Base-by-base conservation (phyloP, 106 monocot species). In the Dioscorea zingiberensis region DNA sequence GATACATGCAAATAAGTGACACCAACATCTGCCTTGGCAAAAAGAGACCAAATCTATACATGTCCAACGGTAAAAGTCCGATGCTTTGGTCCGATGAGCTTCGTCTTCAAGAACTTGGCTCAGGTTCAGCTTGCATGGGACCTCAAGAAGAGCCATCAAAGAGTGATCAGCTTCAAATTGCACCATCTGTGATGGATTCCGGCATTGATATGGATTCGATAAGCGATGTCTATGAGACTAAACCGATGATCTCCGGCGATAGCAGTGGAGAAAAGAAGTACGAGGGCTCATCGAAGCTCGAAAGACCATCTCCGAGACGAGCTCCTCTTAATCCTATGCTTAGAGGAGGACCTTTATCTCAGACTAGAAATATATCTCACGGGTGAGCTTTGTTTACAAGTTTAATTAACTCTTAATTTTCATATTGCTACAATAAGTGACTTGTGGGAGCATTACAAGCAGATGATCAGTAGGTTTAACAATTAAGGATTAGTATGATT, bases 11-110 rank as follows among this genome's bases (percentile, higher is more conserved):
- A 10, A 48, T 51, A 3, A 62, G 17, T 62, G 29, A 38, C 0
- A 7, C 1, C 57, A 25, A 23, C 66, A 29, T 70, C 32, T 76
- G 53, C 25, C 46, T 80, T 24, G 80, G 77, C 48, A 88, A 75
- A 66, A 82, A 76, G 45, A 88, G 74, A 59, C 49, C 74, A 3
- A 72, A 60, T 27, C 64, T 67, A 25, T 69, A 69, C 65, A 55
- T 24, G 44, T 62, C 60, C 13, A 78, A 62, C 27, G 81, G 81
- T 3, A 81, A 88, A 70, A 78, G 72, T 55, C 81, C 81, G 23
- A 70, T 88, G 81, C 55, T 81, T 5, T 88, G 88, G 88, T 72
- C 73, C 27, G 88, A 78, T 44, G 84, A 80, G 10, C 62, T 76
- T 25, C 57, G 64, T 0, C 54, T 70, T 5, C 75, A 79, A 59